A percentile compares a stretch with the other conserved stretches of the same genome.
Conservation (phyloP, 2,329 filamentous ascomycete genomes). For the Rhynchosporium agropyri region DNA sequence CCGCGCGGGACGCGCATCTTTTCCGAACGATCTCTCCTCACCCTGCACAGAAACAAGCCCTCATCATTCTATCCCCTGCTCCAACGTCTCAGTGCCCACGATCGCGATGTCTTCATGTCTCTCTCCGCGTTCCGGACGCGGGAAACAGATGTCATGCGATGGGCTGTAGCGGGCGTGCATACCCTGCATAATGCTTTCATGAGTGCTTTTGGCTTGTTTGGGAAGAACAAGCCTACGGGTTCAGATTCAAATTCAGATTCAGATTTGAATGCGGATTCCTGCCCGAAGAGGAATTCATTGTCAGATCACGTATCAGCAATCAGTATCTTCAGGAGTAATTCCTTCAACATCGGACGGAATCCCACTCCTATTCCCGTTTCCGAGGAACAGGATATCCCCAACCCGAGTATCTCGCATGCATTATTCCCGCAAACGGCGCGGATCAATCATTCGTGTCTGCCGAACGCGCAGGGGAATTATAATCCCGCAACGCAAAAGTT, state of each 20-base stretch:
- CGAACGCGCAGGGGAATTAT: conserved; percentile 38
- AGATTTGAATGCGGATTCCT: no score
- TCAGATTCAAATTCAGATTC: no score
- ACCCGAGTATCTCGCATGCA: conserved; percentile 22
- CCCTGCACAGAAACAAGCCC: conserved; percentile 28
- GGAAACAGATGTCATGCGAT: conserved; percentile 19
- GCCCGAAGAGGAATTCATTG: conserved; percentile 7
- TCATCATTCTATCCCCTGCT: conserved; percentile 28
- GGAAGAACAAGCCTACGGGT: not conserved
- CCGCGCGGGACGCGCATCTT: conserved; percentile 37
- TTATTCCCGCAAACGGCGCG: conserved; percentile 34
- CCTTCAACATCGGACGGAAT: conserved; percentile 27
- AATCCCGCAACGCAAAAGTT: conserved; percentile 27
- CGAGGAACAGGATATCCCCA: no score
- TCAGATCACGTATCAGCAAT: conserved; percentile 29
- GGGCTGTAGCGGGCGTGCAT: conserved; percentile 26
- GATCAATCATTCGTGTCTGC: conserved; percentile 38
- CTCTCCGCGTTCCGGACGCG: conserved; percentile 27
- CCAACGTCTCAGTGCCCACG: conserved; percentile 21
- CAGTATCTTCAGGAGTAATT: conserved; percentile 37
- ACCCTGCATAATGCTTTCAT: not conserved
- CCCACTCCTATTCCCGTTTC: no score
- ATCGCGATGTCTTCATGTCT: conserved; percentile 20
- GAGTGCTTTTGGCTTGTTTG: not conserved
- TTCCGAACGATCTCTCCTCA: conserved; percentile 36